These are phyloP conservation scores for Heritiera fomes DNA, from an alignment of 345 rosid genomes.

Conservation along the genomic window DNA sequence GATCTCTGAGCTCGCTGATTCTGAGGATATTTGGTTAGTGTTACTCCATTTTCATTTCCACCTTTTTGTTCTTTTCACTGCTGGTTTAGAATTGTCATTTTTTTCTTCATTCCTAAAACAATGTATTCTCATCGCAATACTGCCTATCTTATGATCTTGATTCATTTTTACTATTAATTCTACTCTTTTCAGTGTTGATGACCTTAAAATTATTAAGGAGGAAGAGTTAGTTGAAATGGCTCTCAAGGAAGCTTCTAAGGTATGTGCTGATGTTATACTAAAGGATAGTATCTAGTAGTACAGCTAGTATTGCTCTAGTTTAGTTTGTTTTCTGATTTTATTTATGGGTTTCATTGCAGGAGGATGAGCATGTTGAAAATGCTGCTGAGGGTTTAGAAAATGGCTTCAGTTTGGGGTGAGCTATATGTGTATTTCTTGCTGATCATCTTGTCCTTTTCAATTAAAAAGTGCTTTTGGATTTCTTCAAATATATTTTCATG, in stretches of 20 bases:
- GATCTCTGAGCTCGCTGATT: conserved; percentile 20
- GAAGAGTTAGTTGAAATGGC: conserved; percentile 66
- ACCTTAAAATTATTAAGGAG: conserved; percentile 48
- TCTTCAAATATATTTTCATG: not conserved
- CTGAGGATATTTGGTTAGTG: conserved; percentile 47
- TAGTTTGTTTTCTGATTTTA: not conserved
- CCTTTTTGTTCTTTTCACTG: too few relatives aligned
- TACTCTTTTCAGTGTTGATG: conserved; percentile 47
- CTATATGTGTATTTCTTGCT: not conserved
- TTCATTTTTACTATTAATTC: conserved; percentile 1
- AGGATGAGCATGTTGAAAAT: conserved; percentile 21
- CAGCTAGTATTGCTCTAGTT: not conserved
- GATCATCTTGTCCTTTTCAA: not conserved
- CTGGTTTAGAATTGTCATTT: not conserved
- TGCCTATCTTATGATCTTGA: not conserved
- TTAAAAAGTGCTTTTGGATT: not conserved
- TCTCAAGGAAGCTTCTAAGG: conserved; percentile 47
- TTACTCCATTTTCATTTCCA: not conserved
- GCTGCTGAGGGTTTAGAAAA: conserved; percentile 25
- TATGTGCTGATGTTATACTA: conserved; percentile 4
- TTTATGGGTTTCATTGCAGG: conserved; percentile 10
- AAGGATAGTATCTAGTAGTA: not conserved
- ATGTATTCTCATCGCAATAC: not conserved
- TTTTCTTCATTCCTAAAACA: not conserved
- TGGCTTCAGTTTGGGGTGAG: conserved; percentile 25